A percentile compares a stretch with the other conserved stretches of the same genome.
phyloP scores from a whole-genome alignment of 805 yeast genomes.

The Wickerhamomyces sydowiorum region DNA sequence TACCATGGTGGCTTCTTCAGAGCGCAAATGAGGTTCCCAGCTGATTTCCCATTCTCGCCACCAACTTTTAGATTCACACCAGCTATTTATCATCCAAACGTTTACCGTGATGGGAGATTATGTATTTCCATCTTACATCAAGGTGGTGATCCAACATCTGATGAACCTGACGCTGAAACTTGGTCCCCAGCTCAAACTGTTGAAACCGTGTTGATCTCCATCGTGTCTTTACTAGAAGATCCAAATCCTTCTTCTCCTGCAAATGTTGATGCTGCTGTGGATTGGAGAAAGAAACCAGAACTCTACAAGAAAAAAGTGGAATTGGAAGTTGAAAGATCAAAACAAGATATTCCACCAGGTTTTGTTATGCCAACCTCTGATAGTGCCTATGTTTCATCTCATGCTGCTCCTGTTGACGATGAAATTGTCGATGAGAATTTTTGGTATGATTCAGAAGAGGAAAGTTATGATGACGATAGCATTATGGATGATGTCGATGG shows the following conservation, averaged over 20 bases:
- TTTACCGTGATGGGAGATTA: conserved; percentile 86
- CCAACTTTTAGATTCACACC: conserved; percentile 92
- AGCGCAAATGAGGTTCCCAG: conserved; percentile 91
- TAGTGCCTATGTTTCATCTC: conserved; percentile 43
- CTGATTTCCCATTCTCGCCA: conserved; percentile 87
- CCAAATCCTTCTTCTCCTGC: conserved; percentile 95
- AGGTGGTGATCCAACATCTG: conserved; percentile 85
- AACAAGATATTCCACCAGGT: conserved; percentile 81
- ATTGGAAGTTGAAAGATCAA: conserved; percentile 78
- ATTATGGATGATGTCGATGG: conserved; percentile 50
- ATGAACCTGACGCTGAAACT: conserved; percentile 89
- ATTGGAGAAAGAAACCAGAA: conserved; percentile 76
- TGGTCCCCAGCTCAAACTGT: conserved; percentile 95
- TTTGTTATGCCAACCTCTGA: conserved; percentile 75
- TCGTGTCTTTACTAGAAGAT: conserved; percentile 85
- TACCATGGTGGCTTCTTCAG: conserved; percentile 93
- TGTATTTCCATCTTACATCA: conserved; percentile 92
- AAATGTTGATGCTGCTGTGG: conserved; percentile 91
- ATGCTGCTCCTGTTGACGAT: conserved; percentile 31
- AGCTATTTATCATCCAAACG: conserved; percentile 91
- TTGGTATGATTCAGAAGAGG: conserved; percentile 79
- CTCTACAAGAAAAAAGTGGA: conserved; percentile 70
- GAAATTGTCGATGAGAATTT: conserved; percentile 74
- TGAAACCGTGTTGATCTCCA: conserved; percentile 83
- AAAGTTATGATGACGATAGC: conserved; percentile 52